These are phyloP conservation scores for Cinnamomum chago DNA, from an alignment of 164 flowering plant species.

Conservation along the genomic window DNA sequence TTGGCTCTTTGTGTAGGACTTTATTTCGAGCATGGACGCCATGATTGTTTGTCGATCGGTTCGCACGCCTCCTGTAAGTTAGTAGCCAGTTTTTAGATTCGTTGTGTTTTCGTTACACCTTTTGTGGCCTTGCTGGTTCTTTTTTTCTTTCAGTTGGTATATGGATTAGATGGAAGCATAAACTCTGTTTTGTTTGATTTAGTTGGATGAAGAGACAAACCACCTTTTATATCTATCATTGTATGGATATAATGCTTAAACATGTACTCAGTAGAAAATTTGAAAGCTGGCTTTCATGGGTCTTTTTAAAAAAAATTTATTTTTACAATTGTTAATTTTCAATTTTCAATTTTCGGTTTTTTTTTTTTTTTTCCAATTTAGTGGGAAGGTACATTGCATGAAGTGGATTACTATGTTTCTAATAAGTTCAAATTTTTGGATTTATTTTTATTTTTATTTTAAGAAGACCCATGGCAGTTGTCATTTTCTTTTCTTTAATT, in stretches of 20 bases:
- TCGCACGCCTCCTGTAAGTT: slow-evolving; percentile 33
- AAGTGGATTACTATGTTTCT: not conserved
- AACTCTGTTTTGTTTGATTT: not conserved
- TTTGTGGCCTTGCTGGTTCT: not conserved
- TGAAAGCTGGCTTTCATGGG: not conserved
- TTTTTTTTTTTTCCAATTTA: not conserved
- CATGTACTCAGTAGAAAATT: not conserved
- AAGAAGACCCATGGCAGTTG: not conserved
- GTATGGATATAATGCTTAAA: not conserved
- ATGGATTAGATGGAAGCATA: not conserved
- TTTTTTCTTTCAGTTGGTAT: not conserved
- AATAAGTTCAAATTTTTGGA: not conserved
- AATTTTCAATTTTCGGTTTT: no score
- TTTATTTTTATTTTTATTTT: no score
- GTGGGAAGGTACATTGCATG: not conserved
- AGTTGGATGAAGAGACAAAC: not conserved
- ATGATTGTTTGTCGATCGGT: slow-evolving; percentile 42
- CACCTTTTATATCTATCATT: no score
- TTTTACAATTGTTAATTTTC: no score
- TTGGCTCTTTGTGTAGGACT: not conserved
- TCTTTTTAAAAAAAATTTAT: no score
- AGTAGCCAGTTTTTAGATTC: not conserved
- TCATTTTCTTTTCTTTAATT: not conserved
- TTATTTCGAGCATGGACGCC: slow-evolving; percentile 36
- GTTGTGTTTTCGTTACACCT: not conserved